Base-by-base conservation (phyloP, 345 rosid genomes). In the Lagerstroemia speciosa region DNA sequence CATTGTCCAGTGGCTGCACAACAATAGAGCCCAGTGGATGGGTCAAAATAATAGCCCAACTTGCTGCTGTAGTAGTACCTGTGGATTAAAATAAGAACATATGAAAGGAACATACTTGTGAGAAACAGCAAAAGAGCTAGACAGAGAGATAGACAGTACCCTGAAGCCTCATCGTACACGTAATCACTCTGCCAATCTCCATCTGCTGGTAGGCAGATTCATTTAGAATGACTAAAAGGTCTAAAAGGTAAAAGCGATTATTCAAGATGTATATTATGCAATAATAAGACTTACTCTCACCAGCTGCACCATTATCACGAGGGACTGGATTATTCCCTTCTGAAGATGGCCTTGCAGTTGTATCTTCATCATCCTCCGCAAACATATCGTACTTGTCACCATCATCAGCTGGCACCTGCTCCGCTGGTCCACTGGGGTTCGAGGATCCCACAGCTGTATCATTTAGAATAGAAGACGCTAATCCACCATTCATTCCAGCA, bases 51-150 rank as follows among this genome's bases (percentile, higher is more conserved):
- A 80, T 92, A 91, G 43, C 98, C 99, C 80, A 82, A 79, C 74
- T 82, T 87, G 86, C 96, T 85, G 81, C 91, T 95, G 81, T 89
- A 90, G 76, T 95, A 95, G 82, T 92, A 95, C 77, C 98, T 92
- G 89, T 26, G 52, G 67, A 36, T n/a, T 37, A 11, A 3, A 65
- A 30, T 38, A 8, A 24, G 8, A 65, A 16, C 46, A 38, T 7
- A 7, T 38, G 11, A 9, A 32, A 22, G 46, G 30, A n/a, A n/a
- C 33, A 36, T 5, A 30, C 46, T 3, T 20, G 36, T 14, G 53
- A 34, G 15, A 31, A 30, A 24, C 58, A 52, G 7, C 29, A 50
- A 8, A 41, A 41, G 5, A 41, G 14, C 11, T 14, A 41, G 26
- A 3, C 12, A n/a, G 15, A 58, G 63, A 29, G 63, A 58, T 3